These are phyloP conservation scores for Phlyctochytrium planicorne DNA, from an alignment of 192 early-diverging fungal species.

Conservation along the genomic window DNA sequence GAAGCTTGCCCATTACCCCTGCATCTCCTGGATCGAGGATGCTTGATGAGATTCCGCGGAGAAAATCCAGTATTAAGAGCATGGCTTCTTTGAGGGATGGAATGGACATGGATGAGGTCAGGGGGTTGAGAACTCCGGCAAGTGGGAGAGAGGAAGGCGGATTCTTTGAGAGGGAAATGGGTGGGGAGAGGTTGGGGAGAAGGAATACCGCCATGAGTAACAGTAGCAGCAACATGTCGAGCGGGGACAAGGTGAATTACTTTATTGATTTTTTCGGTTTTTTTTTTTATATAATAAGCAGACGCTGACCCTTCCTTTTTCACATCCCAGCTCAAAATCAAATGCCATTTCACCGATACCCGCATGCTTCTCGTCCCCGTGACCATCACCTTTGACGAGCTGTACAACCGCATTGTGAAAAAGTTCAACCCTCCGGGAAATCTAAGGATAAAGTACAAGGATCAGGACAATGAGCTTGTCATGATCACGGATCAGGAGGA, in stretches of 20 bases:
- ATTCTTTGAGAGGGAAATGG: background rate
- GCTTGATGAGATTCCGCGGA: no score
- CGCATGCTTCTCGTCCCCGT: conserved; percentile 60
- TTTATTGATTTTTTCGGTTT: no score
- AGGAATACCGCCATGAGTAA: background rate
- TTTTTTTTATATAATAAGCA: no score
- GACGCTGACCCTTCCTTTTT: no score
- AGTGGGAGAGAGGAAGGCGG: no score
- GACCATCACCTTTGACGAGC: conserved; percentile 52
- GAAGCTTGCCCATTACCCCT: no score
- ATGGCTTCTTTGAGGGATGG: no score
- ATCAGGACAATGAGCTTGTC: conserved; percentile 83
- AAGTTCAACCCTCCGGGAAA: conserved; percentile 53
- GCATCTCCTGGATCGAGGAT: no score
- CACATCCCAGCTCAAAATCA: conserved; percentile 47
- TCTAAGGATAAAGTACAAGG: conserved; percentile 76
- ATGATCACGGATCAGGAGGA: conserved; percentile 91
- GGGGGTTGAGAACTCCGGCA: no score
- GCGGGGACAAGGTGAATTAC: conserved; percentile 29
- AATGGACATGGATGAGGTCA: no score
- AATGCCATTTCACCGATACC: conserved; percentile 63
- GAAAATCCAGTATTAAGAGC: no score
- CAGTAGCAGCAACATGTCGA: background rate
- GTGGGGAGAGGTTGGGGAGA: background rate
- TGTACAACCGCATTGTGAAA: conserved; percentile 53